Base-by-base conservation (phyloP, 2,329 filamentous ascomycete genomes). In the Microsporum audouinii region DNA sequence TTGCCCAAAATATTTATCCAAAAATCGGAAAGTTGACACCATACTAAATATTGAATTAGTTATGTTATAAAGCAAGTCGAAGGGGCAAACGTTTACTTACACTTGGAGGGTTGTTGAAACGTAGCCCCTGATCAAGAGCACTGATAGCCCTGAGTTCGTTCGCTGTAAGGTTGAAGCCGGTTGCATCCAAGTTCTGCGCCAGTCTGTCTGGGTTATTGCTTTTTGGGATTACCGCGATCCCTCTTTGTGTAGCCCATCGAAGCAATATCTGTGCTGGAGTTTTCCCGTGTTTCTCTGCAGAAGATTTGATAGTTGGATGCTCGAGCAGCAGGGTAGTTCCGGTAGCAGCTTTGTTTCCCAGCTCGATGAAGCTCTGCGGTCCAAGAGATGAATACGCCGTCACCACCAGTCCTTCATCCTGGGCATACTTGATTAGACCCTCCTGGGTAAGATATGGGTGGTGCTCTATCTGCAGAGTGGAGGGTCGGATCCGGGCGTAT, bases 381-480 rank as follows among this genome's bases (percentile, higher is more conserved):
- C 89, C 89, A 70, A 94, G 92, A 57, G 87, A 89, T 27, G 87
- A 91, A 80, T 94, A 95, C 58, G 88, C 89, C 2, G 89, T 94
- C 61, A 95, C 81, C 66, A 80, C 79, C 68, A 95, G 86, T 63
- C 84, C 83, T 76, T 90, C 81, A 60, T 78, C 76, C 78, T 87
- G 80, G 68, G 86, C 87, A 58, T 89, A 83, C 68, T 83, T 78
- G 68, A 94, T 73, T 59, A 95, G 82, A 60, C 84, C 81, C 63
- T 79, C 75, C 80, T 95, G 89, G 63, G 88, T 86, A 62, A 92
- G 83, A 81, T 91, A 94, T 31, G 89, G 89, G 81, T 95, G 90
- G 78, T 92, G 88, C 80, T 95, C 89, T 74, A 95, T 86, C 80
- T 95, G 90, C 63, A 94, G 85, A 45, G 87, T 86, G 43, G 88